Base-by-base conservation (phyloP, 306 rosid genomes). In the Castanea crenata region DNA sequence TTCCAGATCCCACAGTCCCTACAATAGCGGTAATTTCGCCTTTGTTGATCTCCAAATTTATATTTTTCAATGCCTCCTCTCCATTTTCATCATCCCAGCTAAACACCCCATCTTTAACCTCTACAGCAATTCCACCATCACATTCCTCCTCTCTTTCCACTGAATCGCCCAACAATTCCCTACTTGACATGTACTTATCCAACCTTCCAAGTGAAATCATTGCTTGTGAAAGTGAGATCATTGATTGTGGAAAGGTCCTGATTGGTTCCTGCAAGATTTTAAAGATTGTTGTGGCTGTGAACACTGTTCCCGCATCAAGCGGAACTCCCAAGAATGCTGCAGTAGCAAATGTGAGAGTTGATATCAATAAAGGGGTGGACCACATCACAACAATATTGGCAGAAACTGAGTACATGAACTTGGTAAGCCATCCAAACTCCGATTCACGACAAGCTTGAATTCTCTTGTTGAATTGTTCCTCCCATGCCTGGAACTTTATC, bases 401-500 rank as follows among this genome's bases (percentile, higher is more conserved):
- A 31, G 94, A 80, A 55, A 92, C 31, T 2, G 98, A 91, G 82
- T 85, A 91, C 96, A 91, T 62, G 78, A 95, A 95, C 91, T 88
- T 95, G 69, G 91, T 41, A 46, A 95, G 86, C 99, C 99, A 95
- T 64, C 87, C 87, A 59, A 87, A 95, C 78, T 95, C 99, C 0
- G 86, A 85, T 41, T 69, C 72, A 1, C 99, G 97, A 75, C 88
- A 90, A 5, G 69, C 67, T 76, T 74, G 81, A 52, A 95, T 84
- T 55, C 97, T 92, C 78, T 80, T 79, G 55, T 90, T 91, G 89
- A 95, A 95, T 79, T 92, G 94, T 16, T 95, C 90, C 74, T 95
- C 99, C 99, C 99, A 95, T 10, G 99, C 98, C 71, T 92, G 99
- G 80, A 95, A 95, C 93, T 95, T 95, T 75, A 95, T 95, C 75